Conservation (phyloP, 768 basidiomycete species). For the Albatrellus ellisii region DNA sequence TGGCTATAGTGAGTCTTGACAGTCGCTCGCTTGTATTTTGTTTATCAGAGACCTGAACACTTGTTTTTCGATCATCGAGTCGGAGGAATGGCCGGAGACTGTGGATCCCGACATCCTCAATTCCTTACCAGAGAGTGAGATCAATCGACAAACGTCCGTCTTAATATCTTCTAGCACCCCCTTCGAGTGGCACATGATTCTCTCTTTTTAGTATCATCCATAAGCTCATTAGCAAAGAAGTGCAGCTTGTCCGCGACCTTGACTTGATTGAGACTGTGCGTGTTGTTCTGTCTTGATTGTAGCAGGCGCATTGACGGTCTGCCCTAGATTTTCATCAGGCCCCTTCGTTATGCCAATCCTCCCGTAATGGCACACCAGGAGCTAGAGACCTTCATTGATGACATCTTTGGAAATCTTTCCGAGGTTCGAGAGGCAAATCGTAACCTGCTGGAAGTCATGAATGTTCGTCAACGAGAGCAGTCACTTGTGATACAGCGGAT, state of each 20-base stretch:
- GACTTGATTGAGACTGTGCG: constrained; percentile 65
- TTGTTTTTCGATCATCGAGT: constrained; percentile 15
- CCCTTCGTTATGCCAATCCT: constrained; percentile 38
- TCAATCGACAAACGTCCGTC: constrained; percentile 62
- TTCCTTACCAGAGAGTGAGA: constrained; percentile 61
- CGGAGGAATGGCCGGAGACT: constrained; percentile 37
- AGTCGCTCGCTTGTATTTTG: neutral
- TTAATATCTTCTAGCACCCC: neutral
- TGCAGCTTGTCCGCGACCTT: constrained; percentile 82
- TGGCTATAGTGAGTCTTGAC: neutral
- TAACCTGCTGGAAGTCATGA: constrained; percentile 73
- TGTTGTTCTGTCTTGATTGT: constrained; percentile 30
- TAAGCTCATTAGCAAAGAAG: constrained; percentile 79
- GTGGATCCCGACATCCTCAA: constrained; percentile 35
- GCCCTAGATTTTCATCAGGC: constrained; percentile 39
- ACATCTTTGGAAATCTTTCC: constrained; percentile 81
- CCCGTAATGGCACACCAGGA: constrained; percentile 38
- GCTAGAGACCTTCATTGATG: constrained; percentile 76
- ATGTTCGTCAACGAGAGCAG: constrained; percentile 77
- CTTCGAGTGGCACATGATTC: constrained; percentile 2
- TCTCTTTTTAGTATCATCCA: constrained; percentile 46
- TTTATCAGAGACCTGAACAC: neutral
- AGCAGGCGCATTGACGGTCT: constrained; percentile 21
- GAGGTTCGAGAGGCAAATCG: constrained; percentile 79
- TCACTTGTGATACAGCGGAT: constrained; percentile 71